Evolutionary conservation across 140 eudicot species (phyloP).

Genomic region (Senecio squalidus): DNA sequence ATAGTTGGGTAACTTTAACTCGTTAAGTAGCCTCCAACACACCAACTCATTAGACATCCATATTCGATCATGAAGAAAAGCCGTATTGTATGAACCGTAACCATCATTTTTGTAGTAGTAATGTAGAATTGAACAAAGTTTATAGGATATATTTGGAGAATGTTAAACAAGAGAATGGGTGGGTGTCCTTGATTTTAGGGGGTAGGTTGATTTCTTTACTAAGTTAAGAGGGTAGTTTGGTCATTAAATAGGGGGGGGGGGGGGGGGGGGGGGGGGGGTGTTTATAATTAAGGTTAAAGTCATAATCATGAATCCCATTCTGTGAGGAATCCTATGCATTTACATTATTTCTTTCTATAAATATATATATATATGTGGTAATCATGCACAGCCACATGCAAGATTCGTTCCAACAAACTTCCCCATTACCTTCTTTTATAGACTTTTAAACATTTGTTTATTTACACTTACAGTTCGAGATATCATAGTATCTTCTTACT

Average conservation of each 20-base stretch:
- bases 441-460: not conserved
- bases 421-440: slow-evolving; percentile 7
- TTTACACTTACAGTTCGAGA: no score
- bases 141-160: slow-evolving; percentile 15
- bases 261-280: no score
- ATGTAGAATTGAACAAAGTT: slow-evolving; percentile 13
- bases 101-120: slow-evolving; percentile 29
- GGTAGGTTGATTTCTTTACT: not conserved
- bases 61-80: no score
- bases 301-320: slow-evolving; percentile 14
- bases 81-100: no score
- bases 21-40: no score
- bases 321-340: slow-evolving; percentile 37
- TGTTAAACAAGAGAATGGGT: not conserved
- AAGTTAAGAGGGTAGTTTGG: slow-evolving; percentile 23
- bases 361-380: slow-evolving; percentile 29
- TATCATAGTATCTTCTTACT: no score
- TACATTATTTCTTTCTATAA: slow-evolving; percentile 26
- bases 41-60: no score
- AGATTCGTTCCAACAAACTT: slow-evolving; percentile 38
- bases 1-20: not conserved
- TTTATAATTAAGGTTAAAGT: slow-evolving; percentile 22
- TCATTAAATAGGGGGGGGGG: slow-evolving; percentile 14
- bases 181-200: not conserved
- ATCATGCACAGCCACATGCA: slow-evolving; percentile 32